Evolutionary conservation across 768 basidiomycete genomes (phyloP), one percentile per base, ranked within the genome.

Genomic region (Kwoniella heveanensis): DNA sequence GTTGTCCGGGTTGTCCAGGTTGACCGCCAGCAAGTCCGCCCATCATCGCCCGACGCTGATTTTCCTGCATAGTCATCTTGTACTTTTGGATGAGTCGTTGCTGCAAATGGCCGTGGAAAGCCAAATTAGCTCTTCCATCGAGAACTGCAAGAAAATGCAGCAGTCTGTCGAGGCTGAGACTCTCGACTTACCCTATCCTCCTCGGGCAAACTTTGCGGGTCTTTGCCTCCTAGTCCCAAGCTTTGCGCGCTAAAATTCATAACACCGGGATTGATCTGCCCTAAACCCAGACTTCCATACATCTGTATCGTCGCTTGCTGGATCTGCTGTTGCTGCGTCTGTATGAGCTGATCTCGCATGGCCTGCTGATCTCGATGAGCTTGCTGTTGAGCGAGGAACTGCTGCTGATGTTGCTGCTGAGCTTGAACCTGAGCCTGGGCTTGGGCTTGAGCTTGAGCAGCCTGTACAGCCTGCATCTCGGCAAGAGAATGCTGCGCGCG

Each of bases 121-220:
- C 6, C 44, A 49, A 48, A 27, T 27, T 5, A 52, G 6, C 37
- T 50, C 24, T n/a, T n/a, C n/a, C n/a, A n/a, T n/a, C n/a, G n/a
- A n/a, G n/a, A n/a, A n/a, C n/a, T n/a, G n/a, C n/a, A n/a, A n/a
- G n/a, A n/a, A n/a, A n/a, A n/a, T n/a, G n/a, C n/a, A n/a, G n/a
- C n/a, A n/a, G n/a, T n/a, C n/a, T n/a, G n/a, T n/a, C n/a, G n/a
- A n/a, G n/a, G n/a, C n/a, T n/a, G n/a, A n/a, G n/a, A n/a, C n/a
- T n/a, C n/a, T n/a, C n/a, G n/a, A 71, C 74, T 66, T 51, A 75
- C 73, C 55, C 65, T 60, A 15, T 76, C 74, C 19, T 71, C 72
- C 22, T 71, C 74, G 2, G 64, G 50, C 55, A 76, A 52, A 22
- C 49, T 64, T 9, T 67, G 56, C 9, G 71, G 72, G 54, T 74